Percentiles rank a stretch among this genome's conserved stretches.
Evolutionary conservation across 306 rosid genomes (phyloP).

Genomic region (Carpinus fangiana): DNA sequence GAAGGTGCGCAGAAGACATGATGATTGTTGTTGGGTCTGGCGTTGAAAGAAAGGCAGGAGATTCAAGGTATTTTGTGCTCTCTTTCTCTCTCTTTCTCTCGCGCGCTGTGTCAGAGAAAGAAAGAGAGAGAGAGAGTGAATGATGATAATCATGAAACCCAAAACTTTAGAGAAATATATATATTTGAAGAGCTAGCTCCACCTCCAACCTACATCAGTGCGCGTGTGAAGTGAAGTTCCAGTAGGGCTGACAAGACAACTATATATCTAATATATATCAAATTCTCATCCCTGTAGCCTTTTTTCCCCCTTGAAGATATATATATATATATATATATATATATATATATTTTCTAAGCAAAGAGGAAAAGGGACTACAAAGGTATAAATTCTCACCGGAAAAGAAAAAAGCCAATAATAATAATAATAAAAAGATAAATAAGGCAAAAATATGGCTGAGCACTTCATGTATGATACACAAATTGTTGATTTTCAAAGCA

Average conservation of each 20-base stretch:
- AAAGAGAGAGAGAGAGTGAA: slow-evolving; percentile 12
- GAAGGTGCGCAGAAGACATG: slow-evolving; percentile 53
- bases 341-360: too few relatives aligned
- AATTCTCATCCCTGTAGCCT: background rate
- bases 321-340: too few relatives aligned
- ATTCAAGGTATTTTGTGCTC: slow-evolving; percentile 34
- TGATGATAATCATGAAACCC: slow-evolving; percentile 29
- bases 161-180: background rate
- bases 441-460: too few relatives aligned
- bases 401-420: background rate
- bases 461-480: too few relatives aligned
- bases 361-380: too few relatives aligned
- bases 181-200: background rate
- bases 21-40: slow-evolving; percentile 44
- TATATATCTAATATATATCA: background rate
- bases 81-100: slow-evolving; percentile 8
- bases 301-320: too few relatives aligned
- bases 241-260: background rate
- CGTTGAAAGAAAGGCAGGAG: slow-evolving; percentile 41
- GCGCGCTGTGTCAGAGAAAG: slow-evolving; percentile 20
- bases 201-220: background rate
- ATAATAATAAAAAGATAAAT: too few relatives aligned
- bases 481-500: too few relatives aligned
- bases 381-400: background rate
- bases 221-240: background rate